Base-by-base conservation (phyloP, 176 grass and related monocot species). In the Musa schizocarpa region DNA sequence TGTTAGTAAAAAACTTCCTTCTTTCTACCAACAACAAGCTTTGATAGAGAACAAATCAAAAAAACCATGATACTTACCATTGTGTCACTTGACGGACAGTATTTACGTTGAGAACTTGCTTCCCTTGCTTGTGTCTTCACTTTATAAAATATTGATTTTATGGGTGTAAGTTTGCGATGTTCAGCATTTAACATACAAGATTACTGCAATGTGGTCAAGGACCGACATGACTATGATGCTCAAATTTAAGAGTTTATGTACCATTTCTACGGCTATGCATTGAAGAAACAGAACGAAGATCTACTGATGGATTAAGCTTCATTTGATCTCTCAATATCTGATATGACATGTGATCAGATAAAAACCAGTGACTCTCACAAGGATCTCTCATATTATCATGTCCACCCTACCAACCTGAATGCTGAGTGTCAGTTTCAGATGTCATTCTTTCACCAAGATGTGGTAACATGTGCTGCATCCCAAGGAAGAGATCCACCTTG, bases 321-420 rank as follows among this genome's bases (percentile, higher is more conserved):
- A 76, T 54, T 71, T 82, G 77, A 76, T 87, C 75, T 64, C 74
- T 81, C 69, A 78, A 80, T 9, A 63, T 73, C 50, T 81, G 78
- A 66, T 76, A 80, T 14, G 86, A 80, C 27, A 75, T 75, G 76
- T 52, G 70, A 53, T 93, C 88, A 78, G 72, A 81, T 79, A 80
- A 51, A 57, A 82, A 53, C 48, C 1, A 12, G 23, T 83, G 74
- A 22, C 19, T 90, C 69, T 85, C 81, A 81, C 84, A 79, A 74
- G 75, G 76, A 76, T 96, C 89, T 79, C 83, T 74, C 63, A 79
- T 20, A 84, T 81, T 90, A 63, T 68, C 74, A 83, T 85, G 77
- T 20, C 80, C 75, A 87, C 25, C 85, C 83, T 98, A 82, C 82
- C 90, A 84, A 87, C 82, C 53, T 94, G 95, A 63, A 84, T 69